Percentiles rank a stretch among this genome's conserved stretches.
Conservation (phyloP, 129 eudicot species). For the Logfia minima region DNA sequence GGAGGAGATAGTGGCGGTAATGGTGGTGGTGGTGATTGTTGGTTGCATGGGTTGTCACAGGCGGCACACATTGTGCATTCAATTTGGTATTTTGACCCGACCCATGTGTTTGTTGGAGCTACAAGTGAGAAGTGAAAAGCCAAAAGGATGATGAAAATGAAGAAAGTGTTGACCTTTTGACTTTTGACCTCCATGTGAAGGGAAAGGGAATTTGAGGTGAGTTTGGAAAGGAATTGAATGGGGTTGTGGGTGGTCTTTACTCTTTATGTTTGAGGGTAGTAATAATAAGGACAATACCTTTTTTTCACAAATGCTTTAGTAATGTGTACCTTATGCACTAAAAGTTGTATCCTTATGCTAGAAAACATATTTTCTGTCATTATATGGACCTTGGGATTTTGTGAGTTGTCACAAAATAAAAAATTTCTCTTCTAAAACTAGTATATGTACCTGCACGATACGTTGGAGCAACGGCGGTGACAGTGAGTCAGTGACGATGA, state of each 20-base stretch:
- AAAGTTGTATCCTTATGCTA: not conserved
- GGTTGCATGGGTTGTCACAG: conserved; percentile 83
- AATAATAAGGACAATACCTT: conserved; percentile 6
- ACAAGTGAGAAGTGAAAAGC: conserved; percentile 28
- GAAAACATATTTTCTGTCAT: not conserved
- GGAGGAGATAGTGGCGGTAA: conserved; percentile 42
- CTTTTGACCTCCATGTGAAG: conserved; percentile 33
- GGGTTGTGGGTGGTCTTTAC: conserved; percentile 1
- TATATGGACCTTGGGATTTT: not conserved
- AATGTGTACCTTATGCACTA: not conserved
- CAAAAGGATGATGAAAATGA: conserved; percentile 16
- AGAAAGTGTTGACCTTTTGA: conserved; percentile 27
- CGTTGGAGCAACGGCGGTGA: too few relatives aligned
- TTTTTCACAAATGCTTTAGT: not conserved
- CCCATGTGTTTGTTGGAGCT: conserved; percentile 42
- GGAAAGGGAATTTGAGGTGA: conserved; percentile 20
- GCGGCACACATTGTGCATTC: conserved; percentile 88
- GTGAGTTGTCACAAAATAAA: not conserved
- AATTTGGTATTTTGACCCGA: conserved; percentile 72
- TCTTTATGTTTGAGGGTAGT: conserved; percentile 9
- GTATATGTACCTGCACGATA: too few relatives aligned
- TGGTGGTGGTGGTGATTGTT: conserved; percentile 43
- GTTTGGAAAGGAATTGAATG: not conserved
- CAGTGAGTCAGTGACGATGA: too few relatives aligned
- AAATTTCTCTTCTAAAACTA: not conserved